Percentiles rank a stretch among this genome's conserved stretches.
These are phyloP conservation scores for Microbotryum intermedium DNA, from an alignment of 1,284 basidiomycete species.

Conservation along the genomic window DNA sequence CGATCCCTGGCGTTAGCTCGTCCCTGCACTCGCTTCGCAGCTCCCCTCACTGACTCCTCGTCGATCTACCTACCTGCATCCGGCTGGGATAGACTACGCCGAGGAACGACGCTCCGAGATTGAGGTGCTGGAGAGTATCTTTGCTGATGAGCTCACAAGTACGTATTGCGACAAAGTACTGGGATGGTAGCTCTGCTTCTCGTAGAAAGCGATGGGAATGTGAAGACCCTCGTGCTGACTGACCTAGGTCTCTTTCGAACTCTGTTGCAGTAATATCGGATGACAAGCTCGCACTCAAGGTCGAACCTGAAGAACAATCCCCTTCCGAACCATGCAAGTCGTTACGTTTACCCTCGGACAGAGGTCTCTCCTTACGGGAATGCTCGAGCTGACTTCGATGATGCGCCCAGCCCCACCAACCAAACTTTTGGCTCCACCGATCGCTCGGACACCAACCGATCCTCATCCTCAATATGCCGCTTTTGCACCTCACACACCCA, in stretches of 20 bases:
- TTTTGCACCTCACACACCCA: conserved; percentile 41
- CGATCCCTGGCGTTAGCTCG: too few species aligned
- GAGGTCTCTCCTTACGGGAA: neutral
- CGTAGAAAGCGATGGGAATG: neutral
- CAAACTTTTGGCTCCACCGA: neutral
- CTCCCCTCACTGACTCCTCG: too few species aligned
- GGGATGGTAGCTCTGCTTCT: conserved; percentile 22
- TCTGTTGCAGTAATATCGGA: conserved; percentile 65
- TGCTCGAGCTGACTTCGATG: neutral
- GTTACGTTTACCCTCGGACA: conserved; percentile 29
- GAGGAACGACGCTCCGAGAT: conserved; percentile 20
- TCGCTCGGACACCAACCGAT: too few species aligned
- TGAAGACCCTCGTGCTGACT: conserved; percentile 30
- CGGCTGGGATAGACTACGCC: conserved; percentile 20
- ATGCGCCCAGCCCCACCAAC: neutral
- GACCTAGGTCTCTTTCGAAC: too few species aligned
- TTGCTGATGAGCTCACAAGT: conserved; percentile 87
- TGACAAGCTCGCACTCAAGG: conserved; percentile 69
- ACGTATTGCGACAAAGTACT: conserved; percentile 43
- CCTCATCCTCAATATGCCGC: conserved; percentile 10
- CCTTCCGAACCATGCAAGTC: conserved; percentile 52
- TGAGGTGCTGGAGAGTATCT: conserved; percentile 90
- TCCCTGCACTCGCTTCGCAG: too few species aligned
- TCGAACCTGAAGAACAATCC: conserved; percentile 72
- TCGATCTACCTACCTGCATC: neutral